These are phyloP conservation scores for Fusarium mundagurra DNA, from an alignment of 2,329 filamentous ascomycete genomes.

Conservation along the genomic window DNA sequence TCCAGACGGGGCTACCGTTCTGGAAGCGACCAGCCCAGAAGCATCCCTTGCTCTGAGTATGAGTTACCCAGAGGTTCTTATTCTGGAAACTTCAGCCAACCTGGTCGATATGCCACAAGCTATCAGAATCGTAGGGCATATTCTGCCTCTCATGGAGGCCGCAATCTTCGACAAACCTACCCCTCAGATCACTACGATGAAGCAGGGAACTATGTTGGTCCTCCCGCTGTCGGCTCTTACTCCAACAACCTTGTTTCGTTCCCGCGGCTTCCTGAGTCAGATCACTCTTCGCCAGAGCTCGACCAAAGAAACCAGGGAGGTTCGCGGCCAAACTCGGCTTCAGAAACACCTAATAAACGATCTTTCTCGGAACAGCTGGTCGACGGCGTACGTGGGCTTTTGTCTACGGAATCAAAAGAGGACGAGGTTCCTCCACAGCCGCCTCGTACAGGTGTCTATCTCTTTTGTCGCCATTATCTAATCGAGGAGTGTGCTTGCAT, in stretches of 20 bases:
- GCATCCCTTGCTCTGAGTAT: not conserved
- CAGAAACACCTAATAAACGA: not conserved
- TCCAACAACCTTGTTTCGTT: constrained; percentile 16
- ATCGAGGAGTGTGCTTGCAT: constrained; percentile 29
- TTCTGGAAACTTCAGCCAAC: constrained; percentile 21
- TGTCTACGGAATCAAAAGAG: constrained; percentile 10
- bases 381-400: constrained; percentile 19
- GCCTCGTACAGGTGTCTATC: constrained; percentile 23
- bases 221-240: not conserved
- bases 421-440: constrained; percentile 18
- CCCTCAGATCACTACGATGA: constrained; percentile 28
- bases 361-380: constrained; percentile 20
- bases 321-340: not conserved
- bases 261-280: constrained; percentile 21
- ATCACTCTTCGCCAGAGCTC: constrained; percentile 4
- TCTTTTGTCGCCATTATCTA: constrained; percentile 36
- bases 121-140: constrained; percentile 20
- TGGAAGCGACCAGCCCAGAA: not conserved
- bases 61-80: constrained; percentile 7
- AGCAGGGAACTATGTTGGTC: constrained; percentile 24
- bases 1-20: not conserved
- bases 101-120: constrained; percentile 8
- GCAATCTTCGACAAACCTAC: constrained; percentile 18
- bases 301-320: not conserved
- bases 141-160: constrained; percentile 8